Evolutionary conservation across 495 filamentous ascomycete genomes (phyloP), one percentile per base, ranked within the genome.

Genomic region (Penicillium dipodomyicola): DNA sequence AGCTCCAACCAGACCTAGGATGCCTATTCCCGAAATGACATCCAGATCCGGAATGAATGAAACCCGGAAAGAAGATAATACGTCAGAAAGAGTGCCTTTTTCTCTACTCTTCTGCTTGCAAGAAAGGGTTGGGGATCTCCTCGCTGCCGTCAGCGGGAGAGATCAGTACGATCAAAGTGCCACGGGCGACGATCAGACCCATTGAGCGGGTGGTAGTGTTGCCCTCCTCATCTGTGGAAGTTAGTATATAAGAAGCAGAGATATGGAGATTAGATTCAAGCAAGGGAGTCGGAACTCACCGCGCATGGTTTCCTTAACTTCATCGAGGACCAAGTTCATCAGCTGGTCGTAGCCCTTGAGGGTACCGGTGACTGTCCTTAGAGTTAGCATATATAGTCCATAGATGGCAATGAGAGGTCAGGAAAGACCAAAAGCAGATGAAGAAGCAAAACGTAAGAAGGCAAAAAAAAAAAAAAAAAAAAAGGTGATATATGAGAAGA

Each of bases 271-370:
- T 17, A 9, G n/a, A 25, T 12, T 27, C n/a, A 39, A 23, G 32
- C 7, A 27, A 2, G 23, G 5, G 5, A n/a, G 2, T 20, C 12
- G n/a, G 32, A 23, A 63, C 67, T 17, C 65, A 96, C 93, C 93
- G 77, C 89, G 80, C 73, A 96, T 81, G 22, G 85, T 77, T 69
- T 98, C 94, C 73, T 95, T 86, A 20, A 94, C 92, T 51, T 97
- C 90, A 65, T 97, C 95, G 49, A 98, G 78, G 20, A 98, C 94
- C 52, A 98, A 77, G 71, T 97, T 98, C 93, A 97, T 97, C 35
- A 98, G 79, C 63, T 93, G 92, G 65, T 98, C 94, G 64, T 91
- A 96, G 46, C 94, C 94, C 68, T 97, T 98, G 10, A 98, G 81
- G 5, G 82, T 87, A 46, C 94, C 94, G 11, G 82, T 85, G 10